Conservation (phyloP, 1,139 yeast species). For the Pichia sp. region DNA sequence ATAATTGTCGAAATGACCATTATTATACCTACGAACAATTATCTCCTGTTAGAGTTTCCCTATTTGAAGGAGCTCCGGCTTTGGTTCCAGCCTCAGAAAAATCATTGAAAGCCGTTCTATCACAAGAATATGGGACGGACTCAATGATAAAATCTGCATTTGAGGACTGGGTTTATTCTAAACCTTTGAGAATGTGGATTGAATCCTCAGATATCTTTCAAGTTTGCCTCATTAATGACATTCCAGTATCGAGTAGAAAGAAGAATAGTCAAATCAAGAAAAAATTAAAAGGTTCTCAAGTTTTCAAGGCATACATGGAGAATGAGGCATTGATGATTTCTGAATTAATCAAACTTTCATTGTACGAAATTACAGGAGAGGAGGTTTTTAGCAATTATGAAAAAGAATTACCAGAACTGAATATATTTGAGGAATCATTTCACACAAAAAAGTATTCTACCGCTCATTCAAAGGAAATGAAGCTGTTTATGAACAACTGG, state of each 20-base stretch:
- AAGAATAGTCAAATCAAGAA: background rate
- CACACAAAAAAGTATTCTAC: background rate
- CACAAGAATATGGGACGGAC: constrained; percentile 17
- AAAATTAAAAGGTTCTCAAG: background rate
- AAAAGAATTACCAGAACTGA: background rate
- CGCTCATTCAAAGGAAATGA: constrained; percentile 8
- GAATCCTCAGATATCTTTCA: constrained; percentile 3
- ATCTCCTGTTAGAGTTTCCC: constrained; percentile 36
- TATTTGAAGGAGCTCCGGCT: constrained; percentile 40
- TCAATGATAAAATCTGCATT: constrained; percentile 26
- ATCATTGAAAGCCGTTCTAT: constrained; percentile 27
- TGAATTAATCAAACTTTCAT: constrained; percentile 1
- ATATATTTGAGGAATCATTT: constrained; percentile 4
- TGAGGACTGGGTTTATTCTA: constrained; percentile 20
- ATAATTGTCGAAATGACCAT: constrained; percentile 42
- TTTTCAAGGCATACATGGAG: background rate
- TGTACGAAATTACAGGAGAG: constrained; percentile 6
- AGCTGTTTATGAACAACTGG: constrained; percentile 1
- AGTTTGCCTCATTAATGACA: background rate
- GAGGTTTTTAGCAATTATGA: background rate
- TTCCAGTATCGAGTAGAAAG: constrained; percentile 2
- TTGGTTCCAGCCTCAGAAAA: constrained; percentile 34
- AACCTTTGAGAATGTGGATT: constrained; percentile 21
- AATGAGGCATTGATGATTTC: background rate
- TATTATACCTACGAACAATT: constrained; percentile 30